phyloP scores from a whole-genome alignment of 805 yeast genomes.

The Yamadazyma nakazawae region DNA sequence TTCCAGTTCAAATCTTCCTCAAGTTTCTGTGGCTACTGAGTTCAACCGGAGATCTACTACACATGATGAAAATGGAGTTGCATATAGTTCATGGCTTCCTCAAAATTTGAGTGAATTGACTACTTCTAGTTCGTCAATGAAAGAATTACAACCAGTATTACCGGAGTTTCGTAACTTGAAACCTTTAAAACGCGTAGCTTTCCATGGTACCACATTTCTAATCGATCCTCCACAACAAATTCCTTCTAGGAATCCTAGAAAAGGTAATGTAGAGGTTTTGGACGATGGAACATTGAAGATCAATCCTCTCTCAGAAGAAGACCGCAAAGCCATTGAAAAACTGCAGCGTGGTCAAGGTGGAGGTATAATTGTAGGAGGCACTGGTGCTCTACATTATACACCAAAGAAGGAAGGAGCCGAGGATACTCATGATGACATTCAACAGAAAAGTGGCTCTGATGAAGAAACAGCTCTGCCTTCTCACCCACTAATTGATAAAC shows the following conservation, averaged over 20 bases:
- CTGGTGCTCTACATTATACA: conserved; percentile 55
- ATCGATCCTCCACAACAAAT: conserved; percentile 77
- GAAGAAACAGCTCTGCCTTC: background rate
- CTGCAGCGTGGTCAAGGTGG: conserved; percentile 45
- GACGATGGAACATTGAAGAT: conserved; percentile 53
- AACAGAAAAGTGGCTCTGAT: background rate
- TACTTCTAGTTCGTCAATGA: conserved; percentile 3
- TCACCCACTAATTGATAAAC: conserved; percentile 24
- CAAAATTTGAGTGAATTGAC: background rate
- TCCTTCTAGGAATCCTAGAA: conserved; percentile 78
- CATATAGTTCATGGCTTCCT: conserved; percentile 2
- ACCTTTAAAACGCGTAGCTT: conserved; percentile 42
- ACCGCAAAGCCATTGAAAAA: conserved; percentile 42
- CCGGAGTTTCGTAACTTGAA: conserved; percentile 30
- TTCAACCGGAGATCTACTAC: conserved; percentile 14
- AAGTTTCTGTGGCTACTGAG: conserved; percentile 14
- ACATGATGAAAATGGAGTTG: background rate
- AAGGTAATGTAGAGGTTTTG: conserved; percentile 65
- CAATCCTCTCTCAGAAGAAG: conserved; percentile 54
- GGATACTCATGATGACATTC: conserved; percentile 14
- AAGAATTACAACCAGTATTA: conserved; percentile 7
- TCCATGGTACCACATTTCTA: conserved; percentile 39
- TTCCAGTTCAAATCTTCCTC: conserved; percentile 4
- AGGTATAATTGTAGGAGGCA: conserved; percentile 78
- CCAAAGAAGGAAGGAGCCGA: conserved; percentile 1